phyloP scores from a whole-genome alignment of 129 eudicot genomes.

The Dittrichia graveolens region DNA sequence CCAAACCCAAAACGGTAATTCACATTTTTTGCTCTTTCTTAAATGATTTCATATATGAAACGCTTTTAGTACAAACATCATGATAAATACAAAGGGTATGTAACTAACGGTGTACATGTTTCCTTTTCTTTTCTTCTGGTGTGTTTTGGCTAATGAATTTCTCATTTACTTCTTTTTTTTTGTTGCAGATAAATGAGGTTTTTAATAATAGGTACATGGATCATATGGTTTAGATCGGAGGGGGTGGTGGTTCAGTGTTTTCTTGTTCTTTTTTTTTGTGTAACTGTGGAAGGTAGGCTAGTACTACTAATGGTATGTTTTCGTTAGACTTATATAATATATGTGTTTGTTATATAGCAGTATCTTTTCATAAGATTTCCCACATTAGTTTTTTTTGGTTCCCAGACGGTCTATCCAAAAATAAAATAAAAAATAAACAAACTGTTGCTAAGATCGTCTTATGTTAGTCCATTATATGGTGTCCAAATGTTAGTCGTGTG shows the following conservation, averaged over 20 bases:
- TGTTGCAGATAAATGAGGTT: conserved; percentile 40
- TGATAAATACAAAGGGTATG: neutral
- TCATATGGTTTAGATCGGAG: neutral
- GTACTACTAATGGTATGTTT: conserved; percentile 19
- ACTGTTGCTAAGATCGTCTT: no score
- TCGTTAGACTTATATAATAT: neutral
- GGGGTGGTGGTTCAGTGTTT: conserved; percentile 1
- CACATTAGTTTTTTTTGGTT: neutral
- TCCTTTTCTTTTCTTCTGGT: neutral
- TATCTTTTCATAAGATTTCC: neutral
- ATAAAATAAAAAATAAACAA: no score
- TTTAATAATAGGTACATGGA: neutral
- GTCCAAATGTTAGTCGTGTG: no score
- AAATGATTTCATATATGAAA: neutral
- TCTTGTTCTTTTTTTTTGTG: neutral
- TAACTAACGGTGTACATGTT: neutral
- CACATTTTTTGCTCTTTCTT: neutral
- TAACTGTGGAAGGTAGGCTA: conserved; percentile 17
- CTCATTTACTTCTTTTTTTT: conserved; percentile 8
- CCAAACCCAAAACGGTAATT: conserved; percentile 57
- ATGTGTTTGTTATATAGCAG: neutral
- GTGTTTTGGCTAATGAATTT: neutral
- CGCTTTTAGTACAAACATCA: neutral
- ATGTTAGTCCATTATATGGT: no score
- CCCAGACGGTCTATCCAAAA: no score